These are phyloP conservation scores for Omphalotus olearius DNA, from an alignment of 1,284 basidiomycete genomes.

Conservation along the genomic window DNA sequence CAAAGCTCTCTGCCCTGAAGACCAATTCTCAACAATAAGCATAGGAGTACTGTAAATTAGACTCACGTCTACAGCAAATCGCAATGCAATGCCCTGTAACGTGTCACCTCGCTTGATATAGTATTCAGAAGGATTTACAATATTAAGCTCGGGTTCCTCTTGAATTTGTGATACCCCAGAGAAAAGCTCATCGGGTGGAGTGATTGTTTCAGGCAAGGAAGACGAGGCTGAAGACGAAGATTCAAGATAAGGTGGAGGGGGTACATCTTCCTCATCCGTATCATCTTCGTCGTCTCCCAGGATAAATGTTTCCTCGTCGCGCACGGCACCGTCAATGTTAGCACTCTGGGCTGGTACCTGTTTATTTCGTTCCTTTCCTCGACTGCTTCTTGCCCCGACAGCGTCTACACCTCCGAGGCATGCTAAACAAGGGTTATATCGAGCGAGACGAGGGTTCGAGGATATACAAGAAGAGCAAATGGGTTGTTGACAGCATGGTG, in stretches of 20 bases:
- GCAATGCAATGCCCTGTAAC: slow-evolving; percentile 60
- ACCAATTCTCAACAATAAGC: background rate
- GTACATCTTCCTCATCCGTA: slow-evolving; percentile 14
- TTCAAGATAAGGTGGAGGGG: slow-evolving; percentile 9
- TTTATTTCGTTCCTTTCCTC: background rate
- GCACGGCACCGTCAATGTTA: slow-evolving; percentile 50
- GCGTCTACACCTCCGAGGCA: slow-evolving; percentile 56
- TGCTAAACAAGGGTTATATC: slow-evolving; percentile 62
- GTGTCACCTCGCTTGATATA: slow-evolving; percentile 61
- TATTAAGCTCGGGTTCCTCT: background rate
- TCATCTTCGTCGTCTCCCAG: slow-evolving; percentile 54
- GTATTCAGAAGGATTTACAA: slow-evolving; percentile 28
- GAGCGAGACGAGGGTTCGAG: slow-evolving; percentile 51
- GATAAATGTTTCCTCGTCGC: slow-evolving; percentile 59
- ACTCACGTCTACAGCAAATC: slow-evolving; percentile 58
- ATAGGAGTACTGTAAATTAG: background rate
- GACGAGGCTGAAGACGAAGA: slow-evolving; percentile 7
- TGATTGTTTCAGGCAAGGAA: background rate
- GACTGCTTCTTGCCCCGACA: slow-evolving; percentile 25
- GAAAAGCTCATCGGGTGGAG: background rate
- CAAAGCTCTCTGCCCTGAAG: slow-evolving; percentile 54
- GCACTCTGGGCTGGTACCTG: background rate
- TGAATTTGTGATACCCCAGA: too few species aligned
- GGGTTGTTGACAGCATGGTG: slow-evolving; percentile 53
- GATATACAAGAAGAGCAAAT: slow-evolving; percentile 54